A percentile compares a stretch with the other conserved stretches of the same genome.
These are phyloP conservation scores for Pittosporum tobira DNA, from an alignment of 129 eudicot genomes.

Conservation along the genomic window DNA sequence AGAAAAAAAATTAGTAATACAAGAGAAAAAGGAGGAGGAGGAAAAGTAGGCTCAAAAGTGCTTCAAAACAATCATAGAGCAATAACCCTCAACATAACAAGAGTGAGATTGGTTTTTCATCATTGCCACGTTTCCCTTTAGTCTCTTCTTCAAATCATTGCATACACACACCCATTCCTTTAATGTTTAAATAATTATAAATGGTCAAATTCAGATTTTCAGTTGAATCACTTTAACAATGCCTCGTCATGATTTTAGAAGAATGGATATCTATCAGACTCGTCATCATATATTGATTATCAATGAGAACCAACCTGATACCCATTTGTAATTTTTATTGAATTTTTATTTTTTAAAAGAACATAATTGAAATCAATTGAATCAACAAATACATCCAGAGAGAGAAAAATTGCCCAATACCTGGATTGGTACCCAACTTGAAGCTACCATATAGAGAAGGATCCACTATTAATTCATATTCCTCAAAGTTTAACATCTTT, in stretches of 20 bases:
- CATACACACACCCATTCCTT: no score
- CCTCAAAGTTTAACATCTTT: no score
- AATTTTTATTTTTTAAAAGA: not conserved
- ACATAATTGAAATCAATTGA: not conserved
- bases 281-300: slow-evolving; percentile 11
- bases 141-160: not conserved
- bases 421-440: no score
- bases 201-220: no score
- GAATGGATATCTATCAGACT: slow-evolving; percentile 14
- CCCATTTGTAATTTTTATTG: not conserved
- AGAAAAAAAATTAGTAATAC: no score
- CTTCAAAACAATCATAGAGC: slow-evolving; percentile 13
- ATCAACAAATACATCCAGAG: no score
- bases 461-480: no score
- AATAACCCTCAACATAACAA: not conserved
- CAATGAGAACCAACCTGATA: not conserved
- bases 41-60: slow-evolving; percentile 15
- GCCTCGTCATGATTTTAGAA: slow-evolving; percentile 13
- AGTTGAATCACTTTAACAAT: no score
- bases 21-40: not conserved
- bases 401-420: no score
- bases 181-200: no score
- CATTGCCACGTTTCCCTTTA: slow-evolving; percentile 1
- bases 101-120: slow-evolving; percentile 3
- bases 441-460: no score